Evolutionary conservation across 495 filamentous ascomycete genomes (phyloP).

Genomic region (Trichocladium uniseriatum): DNA sequence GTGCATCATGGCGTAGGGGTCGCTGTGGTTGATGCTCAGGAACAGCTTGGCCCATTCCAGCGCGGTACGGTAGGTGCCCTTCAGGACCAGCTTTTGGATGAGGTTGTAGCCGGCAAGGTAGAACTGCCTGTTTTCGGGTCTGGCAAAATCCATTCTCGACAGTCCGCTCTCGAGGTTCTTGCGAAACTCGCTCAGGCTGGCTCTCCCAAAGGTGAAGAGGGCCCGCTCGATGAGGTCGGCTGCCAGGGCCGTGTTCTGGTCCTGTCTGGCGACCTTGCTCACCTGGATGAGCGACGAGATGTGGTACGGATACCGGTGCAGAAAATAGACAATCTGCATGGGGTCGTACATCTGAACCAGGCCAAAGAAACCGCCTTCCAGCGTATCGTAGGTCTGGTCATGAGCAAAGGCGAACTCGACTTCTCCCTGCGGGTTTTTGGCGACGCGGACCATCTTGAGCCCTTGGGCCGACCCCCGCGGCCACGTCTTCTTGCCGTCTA

Average conservation of each 20-base stretch:
- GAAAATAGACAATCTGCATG: slow-evolving; percentile 44
- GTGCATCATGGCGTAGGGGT: slow-evolving; percentile 75
- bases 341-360: slow-evolving; percentile 79
- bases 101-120: slow-evolving; percentile 87
- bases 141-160: slow-evolving; percentile 65
- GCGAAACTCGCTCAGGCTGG: slow-evolving; percentile 68
- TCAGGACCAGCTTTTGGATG: slow-evolving; percentile 69
- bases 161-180: slow-evolving; percentile 66
- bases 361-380: slow-evolving; percentile 66
- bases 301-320: slow-evolving; percentile 59
- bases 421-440: slow-evolving; percentile 37
- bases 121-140: slow-evolving; percentile 83
- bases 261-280: slow-evolving; percentile 82
- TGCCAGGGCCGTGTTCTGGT: slow-evolving; percentile 73
- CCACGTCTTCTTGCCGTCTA: slow-evolving; percentile 89
- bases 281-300: slow-evolving; percentile 88
- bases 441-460: slow-evolving; percentile 70
- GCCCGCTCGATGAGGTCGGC: slow-evolving; percentile 86
- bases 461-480: slow-evolving; percentile 71
- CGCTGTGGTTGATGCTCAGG: slow-evolving; percentile 62
- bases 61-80: slow-evolving; percentile 87
- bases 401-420: slow-evolving; percentile 69
- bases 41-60: slow-evolving; percentile 89
- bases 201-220: slow-evolving; percentile 85
- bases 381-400: slow-evolving; percentile 60